Evolutionary conservation across 495 filamentous ascomycete species (phyloP).

Genomic region (Daldinia grandis): DNA sequence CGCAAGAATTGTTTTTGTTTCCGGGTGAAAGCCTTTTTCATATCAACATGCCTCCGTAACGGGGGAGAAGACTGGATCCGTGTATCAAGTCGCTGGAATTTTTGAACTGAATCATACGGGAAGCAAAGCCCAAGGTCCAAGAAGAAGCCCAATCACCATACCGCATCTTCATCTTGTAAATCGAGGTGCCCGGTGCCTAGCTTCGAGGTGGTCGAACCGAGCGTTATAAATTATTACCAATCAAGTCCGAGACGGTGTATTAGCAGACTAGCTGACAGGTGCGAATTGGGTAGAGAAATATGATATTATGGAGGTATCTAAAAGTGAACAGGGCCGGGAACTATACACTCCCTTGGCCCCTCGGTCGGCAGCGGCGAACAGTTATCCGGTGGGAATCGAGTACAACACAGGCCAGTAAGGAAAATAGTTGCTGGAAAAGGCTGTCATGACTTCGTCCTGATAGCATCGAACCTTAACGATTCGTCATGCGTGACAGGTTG

Average conservation of each 20-base stretch:
- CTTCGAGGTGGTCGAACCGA: not conserved
- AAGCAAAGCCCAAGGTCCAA: conserved; percentile 27
- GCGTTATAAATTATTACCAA: conserved; percentile 13
- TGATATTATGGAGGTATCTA: conserved; percentile 40
- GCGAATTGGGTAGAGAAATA: conserved; percentile 33
- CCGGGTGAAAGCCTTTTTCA: conserved; percentile 40
- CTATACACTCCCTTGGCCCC: conserved; percentile 39
- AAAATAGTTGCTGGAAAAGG: conserved; percentile 50
- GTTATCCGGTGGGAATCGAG: conserved; percentile 43
- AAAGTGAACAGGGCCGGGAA: conserved; percentile 25
- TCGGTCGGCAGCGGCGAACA: conserved; percentile 39
- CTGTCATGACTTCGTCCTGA: conserved; percentile 66
- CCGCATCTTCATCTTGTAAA: conserved; percentile 15
- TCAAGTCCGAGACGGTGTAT: conserved; percentile 33
- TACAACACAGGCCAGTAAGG: conserved; percentile 47
- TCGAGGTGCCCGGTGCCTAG: not conserved
- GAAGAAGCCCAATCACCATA: conserved; percentile 26
- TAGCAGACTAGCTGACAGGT: conserved; percentile 28
- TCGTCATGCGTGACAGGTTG: conserved; percentile 54
- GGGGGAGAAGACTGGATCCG: conserved; percentile 32
- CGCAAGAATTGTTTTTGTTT: conserved; percentile 39
- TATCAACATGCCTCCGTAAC: conserved; percentile 42
- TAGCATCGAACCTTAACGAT: conserved; percentile 56
- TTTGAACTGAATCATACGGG: conserved; percentile 33
- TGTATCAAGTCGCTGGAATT: conserved; percentile 35